phyloP scores from a whole-genome alignment of 2,329 filamentous ascomycete genomes.

The Botryotinia convoluta region DNA sequence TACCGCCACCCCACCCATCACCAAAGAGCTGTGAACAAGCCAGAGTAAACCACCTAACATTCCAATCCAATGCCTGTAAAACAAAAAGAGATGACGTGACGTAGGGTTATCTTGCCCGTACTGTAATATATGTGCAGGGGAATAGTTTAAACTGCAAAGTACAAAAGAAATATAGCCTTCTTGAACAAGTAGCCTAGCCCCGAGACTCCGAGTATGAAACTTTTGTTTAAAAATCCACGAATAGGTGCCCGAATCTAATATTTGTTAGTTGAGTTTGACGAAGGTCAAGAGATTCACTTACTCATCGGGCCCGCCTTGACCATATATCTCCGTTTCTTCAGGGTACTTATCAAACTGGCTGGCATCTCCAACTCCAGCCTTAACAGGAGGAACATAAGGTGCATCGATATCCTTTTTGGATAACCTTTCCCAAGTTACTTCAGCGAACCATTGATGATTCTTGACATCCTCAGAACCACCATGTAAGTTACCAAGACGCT shows the following conservation, averaged over 20 bases:
- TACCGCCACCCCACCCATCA: slow-evolving; percentile 1
- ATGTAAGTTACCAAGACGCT: slow-evolving; percentile 90
- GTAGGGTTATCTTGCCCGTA: slow-evolving; percentile 14
- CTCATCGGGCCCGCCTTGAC: slow-evolving; percentile 75
- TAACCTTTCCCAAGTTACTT: slow-evolving; percentile 96
- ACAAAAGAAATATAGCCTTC: slow-evolving; percentile 17
- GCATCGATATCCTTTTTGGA: slow-evolving; percentile 97
- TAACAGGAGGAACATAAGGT: slow-evolving; percentile 93
- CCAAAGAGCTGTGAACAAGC: slow-evolving; percentile 1
- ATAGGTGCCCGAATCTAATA: slow-evolving; percentile 29
- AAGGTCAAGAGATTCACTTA: slow-evolving; percentile 52
- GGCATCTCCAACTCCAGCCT: slow-evolving; percentile 89
- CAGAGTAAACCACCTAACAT: slow-evolving; percentile 15
- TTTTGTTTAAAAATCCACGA: slow-evolving; percentile 26
- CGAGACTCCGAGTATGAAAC: slow-evolving; percentile 5
- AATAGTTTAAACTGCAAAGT: slow-evolving; percentile 18
- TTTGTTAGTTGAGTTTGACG: slow-evolving; percentile 32
- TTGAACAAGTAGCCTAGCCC: slow-evolving; percentile 2
- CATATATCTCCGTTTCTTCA: slow-evolving; percentile 93
- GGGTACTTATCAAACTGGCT: slow-evolving; percentile 98
- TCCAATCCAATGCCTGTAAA: slow-evolving; percentile 18
- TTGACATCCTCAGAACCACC: slow-evolving; percentile 90
- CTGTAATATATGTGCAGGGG: slow-evolving; percentile 30
- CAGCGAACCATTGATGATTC: slow-evolving; percentile 91
- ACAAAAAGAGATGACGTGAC: slow-evolving; percentile 22